Evolutionary conservation across 164 flowering plant genomes (phyloP), one percentile per base, ranked within the genome.

Genomic region (Piper longum): DNA sequence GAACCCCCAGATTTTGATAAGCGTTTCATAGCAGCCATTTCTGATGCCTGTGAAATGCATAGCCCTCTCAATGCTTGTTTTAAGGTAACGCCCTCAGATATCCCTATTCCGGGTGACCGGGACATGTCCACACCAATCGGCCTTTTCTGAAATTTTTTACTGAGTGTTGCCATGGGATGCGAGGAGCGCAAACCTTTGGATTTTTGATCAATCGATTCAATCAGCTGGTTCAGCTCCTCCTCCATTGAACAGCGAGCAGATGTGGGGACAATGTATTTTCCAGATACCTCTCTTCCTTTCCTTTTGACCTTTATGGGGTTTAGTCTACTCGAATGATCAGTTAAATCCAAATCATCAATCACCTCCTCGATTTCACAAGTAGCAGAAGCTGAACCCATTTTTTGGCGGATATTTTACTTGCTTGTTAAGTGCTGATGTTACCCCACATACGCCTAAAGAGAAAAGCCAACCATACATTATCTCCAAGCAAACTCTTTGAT

Each of bases 21-120:
- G 64, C 85, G 76, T 73, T 82, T 92, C 75, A 78, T 74, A 26
- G 96, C 91, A 77, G 98, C 98, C 91, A 89, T 81, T 59, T 92
- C 96, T 9, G 96, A 82, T 52, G 96, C 96, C 75, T 89, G 98
- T 59, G 96, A 85, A 51, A 92, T 83, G 82, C 87, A 85, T 70
- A 87, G 65, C 51, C 96, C 96, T 71, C 96, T 80, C 19, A 92
- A 64, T 14, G 96, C 96, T 76, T 92, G 98, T 78, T 92, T 92
- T 76, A 89, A 72, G 58, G 82, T 81, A 57, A 78, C 82, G 60
- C 87, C 64, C 63, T 83, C 91, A 7, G 96, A 82, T 56, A 89
- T 78, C 42, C 95, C 95, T 68, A 85, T 81, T 16, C 89, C 86
- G 1, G 85, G 73, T 36, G 76, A 66, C 39, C 75, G 83, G 63